Percentiles rank a stretch among this genome's conserved stretches.
phyloP scores from a whole-genome alignment of 1,284 basidiomycete genomes.

The Ustilago trichophora region DNA sequence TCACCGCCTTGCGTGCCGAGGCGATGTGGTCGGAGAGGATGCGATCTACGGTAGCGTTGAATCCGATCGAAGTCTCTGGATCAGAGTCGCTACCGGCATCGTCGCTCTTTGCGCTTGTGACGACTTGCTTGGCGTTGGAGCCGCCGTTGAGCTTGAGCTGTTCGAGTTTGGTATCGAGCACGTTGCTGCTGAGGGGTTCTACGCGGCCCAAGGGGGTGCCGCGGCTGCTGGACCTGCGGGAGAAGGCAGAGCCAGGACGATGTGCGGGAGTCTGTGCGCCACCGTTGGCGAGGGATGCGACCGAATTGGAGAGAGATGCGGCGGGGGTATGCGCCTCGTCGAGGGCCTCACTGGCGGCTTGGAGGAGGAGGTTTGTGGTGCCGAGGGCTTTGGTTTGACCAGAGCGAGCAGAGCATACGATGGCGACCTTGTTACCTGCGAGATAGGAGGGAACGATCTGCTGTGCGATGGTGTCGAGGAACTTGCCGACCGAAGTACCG shows the following conservation, averaged over 20 bases:
- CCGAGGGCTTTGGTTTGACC: slow-evolving; percentile 93
- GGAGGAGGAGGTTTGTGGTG: slow-evolving; percentile 90
- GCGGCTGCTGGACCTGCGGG: slow-evolving; percentile 26
- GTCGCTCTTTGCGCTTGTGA: slow-evolving; percentile 7
- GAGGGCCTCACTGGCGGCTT: slow-evolving; percentile 73
- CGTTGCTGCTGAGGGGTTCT: slow-evolving; percentile 32
- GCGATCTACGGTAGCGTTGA: slow-evolving; percentile 84
- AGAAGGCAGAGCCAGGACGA: slow-evolving; percentile 37
- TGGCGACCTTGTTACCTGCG: slow-evolving; percentile 81
- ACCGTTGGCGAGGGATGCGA: slow-evolving; percentile 28
- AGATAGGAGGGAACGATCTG: slow-evolving; percentile 88
- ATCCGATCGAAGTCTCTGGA: slow-evolving; percentile 69
- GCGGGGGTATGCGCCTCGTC: slow-evolving; percentile 45
- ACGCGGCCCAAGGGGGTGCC: slow-evolving; percentile 36
- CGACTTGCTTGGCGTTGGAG: background rate
- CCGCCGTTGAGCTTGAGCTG: slow-evolving; percentile 27
- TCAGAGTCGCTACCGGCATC: slow-evolving; percentile 40
- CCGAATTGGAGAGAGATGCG: slow-evolving; percentile 44
- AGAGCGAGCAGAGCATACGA: slow-evolving; percentile 96
- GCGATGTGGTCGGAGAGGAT: slow-evolving; percentile 84
- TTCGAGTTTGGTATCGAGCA: slow-evolving; percentile 33
- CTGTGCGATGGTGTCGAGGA: slow-evolving; percentile 80
- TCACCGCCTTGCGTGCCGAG: slow-evolving; percentile 77
- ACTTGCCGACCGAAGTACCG: slow-evolving; percentile 94
- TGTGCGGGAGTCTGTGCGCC: slow-evolving; percentile 36